Base-by-base conservation (phyloP, 2,329 filamentous ascomycete genomes). In the Alternaria brassicae region DNA sequence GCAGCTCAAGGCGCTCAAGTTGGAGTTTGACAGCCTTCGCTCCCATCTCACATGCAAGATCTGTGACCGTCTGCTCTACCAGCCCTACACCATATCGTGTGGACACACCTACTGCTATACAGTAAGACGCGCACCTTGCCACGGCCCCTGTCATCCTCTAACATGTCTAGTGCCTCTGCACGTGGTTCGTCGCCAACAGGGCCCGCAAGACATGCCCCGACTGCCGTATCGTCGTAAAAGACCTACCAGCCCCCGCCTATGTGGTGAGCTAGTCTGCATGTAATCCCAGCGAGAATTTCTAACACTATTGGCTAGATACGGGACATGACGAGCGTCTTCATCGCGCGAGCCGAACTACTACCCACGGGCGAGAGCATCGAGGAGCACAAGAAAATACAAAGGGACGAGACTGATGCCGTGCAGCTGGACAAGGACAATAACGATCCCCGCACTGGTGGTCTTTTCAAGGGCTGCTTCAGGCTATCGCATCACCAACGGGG, bases 61-160 rank as follows among this genome's bases (percentile, higher is more conserved):
- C 62, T 91, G 89, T 76, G 85, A 89, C 65, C 84, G 86, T 55
- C 83, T 88, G 48, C 82, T 91, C 49, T 90, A 90, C 76, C 88
- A 91, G 74, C 89, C 89, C 2, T 91, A 87, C 76, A 88, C 86
- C 17, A 82, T 90, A 52, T 82, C 82, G 6, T 91, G 89, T 68
- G 89, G 89, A 3, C 89, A 91, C 73, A 90, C 88, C 6, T 91
- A 89, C 76, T 91, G 89, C 78, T 91, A 91, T 72, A 86, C 84
- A 42, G 85, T 87, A 65, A 74, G 83, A 77, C 8, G 42, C 23
- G 25, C 42, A 30, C 30, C 8, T 19, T 27, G 17, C 17, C 77
- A 69, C 13, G 37, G 19, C 23, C 23, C n/a, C 17, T 52, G 30
- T 13, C n/a, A 32, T 12, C 19, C 23, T 37, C 71, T 77, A 69